Evolutionary conservation across 1,284 basidiomycete genomes (phyloP), one percentile per base, ranked within the genome.

Genomic region (Ganoderma resinaceum): DNA sequence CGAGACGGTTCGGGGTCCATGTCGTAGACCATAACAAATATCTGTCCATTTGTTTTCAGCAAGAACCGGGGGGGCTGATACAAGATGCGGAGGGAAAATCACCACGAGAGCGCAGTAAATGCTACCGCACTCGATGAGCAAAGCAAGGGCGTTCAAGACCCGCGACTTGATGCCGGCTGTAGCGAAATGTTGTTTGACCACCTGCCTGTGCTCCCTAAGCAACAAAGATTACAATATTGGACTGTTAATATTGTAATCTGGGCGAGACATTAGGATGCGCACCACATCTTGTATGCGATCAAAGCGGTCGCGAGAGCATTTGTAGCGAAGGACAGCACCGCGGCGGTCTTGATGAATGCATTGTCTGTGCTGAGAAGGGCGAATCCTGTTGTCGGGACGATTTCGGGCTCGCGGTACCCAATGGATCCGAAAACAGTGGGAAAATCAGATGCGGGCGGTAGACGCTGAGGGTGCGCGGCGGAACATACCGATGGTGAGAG

Each of bases 271-370:
- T 11, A 11, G 14, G n/a, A 16, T 26, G n/a, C 62, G 29, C 55
- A 63, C 62, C 62, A 57, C 6, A 38, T 26, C 35, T 63, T 63
- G 53, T 58, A 63, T 35, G 35, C 35, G 9, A 35, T 35, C 35
- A 35, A 9, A 35, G 35, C 35, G 9, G 35, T 35, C 35, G 35
- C 35, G 35, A 35, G 35, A 35, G 35, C 35, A 9, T 35, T 35
- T 4, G 35, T 35, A 9, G 35, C 35, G 9, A 35, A 9, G 35
- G 35, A 35, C 9, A 35, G 5, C 4, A 35, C 9, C 5, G 35
- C 35, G 35, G 35, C 35, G 35, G 35, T 35, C 9, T 35, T 35
- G 35, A 35, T 9, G 35, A 35, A 35, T 9, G 35, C 35, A 9
- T 35, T 35, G 35, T 35, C 9, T 35, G 35, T 35, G 9, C 35